Conservation (phyloP, 2,329 filamentous ascomycete genomes). For the Cladophialophora bantiana region DNA sequence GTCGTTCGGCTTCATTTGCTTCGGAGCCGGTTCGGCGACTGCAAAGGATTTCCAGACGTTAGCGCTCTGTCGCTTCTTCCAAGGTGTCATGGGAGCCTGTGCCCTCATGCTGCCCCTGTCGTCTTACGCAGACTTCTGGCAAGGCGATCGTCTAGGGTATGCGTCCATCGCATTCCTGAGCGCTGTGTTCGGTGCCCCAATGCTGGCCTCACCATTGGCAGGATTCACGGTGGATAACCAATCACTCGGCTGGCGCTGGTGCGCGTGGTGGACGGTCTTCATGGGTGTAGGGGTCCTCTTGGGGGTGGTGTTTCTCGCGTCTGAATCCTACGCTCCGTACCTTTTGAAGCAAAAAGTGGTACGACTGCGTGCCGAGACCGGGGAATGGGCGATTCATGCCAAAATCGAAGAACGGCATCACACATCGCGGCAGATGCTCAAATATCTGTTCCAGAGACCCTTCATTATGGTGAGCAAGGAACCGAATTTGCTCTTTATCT, state of each 20-base stretch:
- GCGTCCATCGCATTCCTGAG: neutral
- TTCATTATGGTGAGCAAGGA: conserved; percentile 57
- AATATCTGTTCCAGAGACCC: conserved; percentile 44
- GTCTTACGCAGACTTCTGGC: neutral
- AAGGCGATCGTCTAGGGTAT: neutral
- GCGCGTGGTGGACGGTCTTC: neutral
- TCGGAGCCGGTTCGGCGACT: neutral
- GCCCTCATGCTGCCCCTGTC: neutral
- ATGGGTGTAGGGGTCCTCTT: neutral
- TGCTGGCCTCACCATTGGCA: neutral
- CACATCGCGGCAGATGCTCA: neutral
- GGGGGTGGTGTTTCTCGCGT: neutral
- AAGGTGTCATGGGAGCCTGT: neutral
- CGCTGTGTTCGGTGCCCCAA: neutral
- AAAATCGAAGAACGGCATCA: conserved; percentile 1
- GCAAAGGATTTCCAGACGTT: neutral
- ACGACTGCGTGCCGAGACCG: neutral
- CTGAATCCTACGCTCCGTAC: conserved; percentile 1
- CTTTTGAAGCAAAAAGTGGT: neutral
- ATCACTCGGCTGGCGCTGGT: conserved; percentile 1
- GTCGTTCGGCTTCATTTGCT: conserved; percentile 1
- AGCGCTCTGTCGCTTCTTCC: conserved; percentile 3
- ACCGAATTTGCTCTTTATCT: conserved; percentile 43
- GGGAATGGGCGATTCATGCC: neutral
- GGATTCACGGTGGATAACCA: neutral